These are phyloP conservation scores for Gryganskiella cystojenkinii DNA, from an alignment of 192 early-diverging fungal genomes.

Conservation along the genomic window DNA sequence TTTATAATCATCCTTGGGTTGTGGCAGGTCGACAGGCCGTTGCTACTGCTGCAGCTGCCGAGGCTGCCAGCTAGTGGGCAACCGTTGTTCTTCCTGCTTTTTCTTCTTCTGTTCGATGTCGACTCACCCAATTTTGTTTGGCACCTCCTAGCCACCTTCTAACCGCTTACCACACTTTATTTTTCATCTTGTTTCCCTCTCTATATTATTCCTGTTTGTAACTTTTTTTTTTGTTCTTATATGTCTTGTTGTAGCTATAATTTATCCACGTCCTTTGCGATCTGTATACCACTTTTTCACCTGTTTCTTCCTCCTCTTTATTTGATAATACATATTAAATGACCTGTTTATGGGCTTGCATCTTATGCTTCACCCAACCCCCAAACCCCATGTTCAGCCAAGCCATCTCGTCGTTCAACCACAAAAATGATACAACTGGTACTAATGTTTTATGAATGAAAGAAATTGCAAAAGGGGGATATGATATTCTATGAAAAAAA, in stretches of 20 bases:
- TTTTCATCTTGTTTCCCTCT: neutral
- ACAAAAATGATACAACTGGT: too few species aligned
- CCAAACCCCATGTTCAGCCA: too few species aligned
- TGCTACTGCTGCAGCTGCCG: neutral
- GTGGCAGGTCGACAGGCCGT: conserved; percentile 14
- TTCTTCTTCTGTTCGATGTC: neutral
- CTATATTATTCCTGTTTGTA: neutral
- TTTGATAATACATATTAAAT: too few species aligned
- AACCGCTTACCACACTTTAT: neutral
- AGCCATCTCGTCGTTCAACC: too few species aligned
- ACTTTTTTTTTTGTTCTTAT: too few species aligned
- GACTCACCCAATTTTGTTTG: neutral
- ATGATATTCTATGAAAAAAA: neutral
- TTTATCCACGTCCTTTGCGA: too few species aligned
- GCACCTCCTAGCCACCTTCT: too few species aligned
- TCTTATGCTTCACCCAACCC: too few species aligned
- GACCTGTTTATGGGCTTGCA: too few species aligned
- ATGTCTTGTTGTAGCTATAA: too few species aligned
- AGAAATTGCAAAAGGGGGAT: neutral
- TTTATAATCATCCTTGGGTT: conserved; percentile 64
- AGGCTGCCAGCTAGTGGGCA: neutral
- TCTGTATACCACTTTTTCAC: too few species aligned
- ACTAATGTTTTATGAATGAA: neutral
- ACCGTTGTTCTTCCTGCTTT: conserved; percentile 3
- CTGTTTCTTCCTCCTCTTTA: too few species aligned